These are phyloP conservation scores for Helotiales sp. DNA, from an alignment of 2,329 filamentous ascomycete genomes.

Conservation along the genomic window DNA sequence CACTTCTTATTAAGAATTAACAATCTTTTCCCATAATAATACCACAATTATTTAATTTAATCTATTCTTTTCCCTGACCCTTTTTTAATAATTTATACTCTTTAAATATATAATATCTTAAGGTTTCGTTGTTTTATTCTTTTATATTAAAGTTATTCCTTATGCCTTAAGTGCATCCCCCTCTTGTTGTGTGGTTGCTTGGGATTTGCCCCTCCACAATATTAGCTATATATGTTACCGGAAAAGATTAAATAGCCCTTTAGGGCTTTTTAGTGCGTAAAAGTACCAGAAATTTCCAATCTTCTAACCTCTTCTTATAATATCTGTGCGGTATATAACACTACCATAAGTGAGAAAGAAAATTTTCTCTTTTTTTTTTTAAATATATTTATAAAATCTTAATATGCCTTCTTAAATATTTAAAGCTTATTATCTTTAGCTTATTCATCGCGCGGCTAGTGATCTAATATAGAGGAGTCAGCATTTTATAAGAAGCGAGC, in stretches of 20 bases:
- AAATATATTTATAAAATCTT: slow-evolving; percentile 34
- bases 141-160: no score
- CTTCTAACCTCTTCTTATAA: slow-evolving; percentile 34
- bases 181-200: no score
- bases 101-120: no score
- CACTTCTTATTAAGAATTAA: no score
- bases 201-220: no score
- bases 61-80: no score
- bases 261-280: slow-evolving; percentile 34
- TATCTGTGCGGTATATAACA: slow-evolving; percentile 26
- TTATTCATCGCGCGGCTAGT: slow-evolving; percentile 29
- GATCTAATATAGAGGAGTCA: slow-evolving; percentile 43
- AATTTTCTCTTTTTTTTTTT: slow-evolving; percentile 30
- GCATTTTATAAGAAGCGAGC: slow-evolving; percentile 39
- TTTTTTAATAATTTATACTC: no score
- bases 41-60: no score
- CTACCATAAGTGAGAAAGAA: slow-evolving; percentile 17
- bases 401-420: background rate
- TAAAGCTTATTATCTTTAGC: slow-evolving; percentile 27
- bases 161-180: no score
- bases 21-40: no score
- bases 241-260: slow-evolving; percentile 36
- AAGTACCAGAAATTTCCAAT: slow-evolving; percentile 38
- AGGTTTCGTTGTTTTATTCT: no score
- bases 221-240: slow-evolving; percentile 30